Percentiles rank a stretch among this genome's conserved stretches.
Conservation (phyloP, 2,329 filamentous ascomycete genomes). For the Penicillium sp. region DNA sequence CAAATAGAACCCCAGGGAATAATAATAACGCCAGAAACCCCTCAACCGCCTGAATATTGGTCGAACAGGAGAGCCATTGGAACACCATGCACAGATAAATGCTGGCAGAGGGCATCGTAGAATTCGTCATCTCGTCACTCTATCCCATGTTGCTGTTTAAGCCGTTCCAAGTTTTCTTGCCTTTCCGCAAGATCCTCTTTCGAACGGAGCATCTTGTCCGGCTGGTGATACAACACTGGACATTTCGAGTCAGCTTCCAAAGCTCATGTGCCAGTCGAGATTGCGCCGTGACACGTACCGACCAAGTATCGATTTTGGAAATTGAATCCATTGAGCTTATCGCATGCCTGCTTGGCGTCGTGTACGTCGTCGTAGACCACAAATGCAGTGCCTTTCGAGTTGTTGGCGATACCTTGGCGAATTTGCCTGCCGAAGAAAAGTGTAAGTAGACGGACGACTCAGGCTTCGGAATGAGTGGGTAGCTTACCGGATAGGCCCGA, state of each 20-base stretch:
- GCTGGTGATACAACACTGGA: constrained; percentile 66
- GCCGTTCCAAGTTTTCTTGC: constrained; percentile 94
- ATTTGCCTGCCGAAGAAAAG: constrained; percentile 65
- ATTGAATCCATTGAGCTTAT: constrained; percentile 99
- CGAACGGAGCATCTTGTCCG: constrained; percentile 74
- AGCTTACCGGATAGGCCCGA: constrained; percentile 83
- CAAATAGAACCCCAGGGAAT: constrained; percentile 33
- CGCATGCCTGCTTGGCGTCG: constrained; percentile 97
- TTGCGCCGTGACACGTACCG: constrained; percentile 56
- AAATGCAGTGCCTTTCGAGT: constrained; percentile 97
- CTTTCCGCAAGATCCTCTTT: constrained; percentile 91
- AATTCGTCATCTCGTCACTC: constrained; percentile 60
- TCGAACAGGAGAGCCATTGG: constrained; percentile 27
- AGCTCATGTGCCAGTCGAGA: neutral
- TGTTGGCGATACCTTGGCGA: constrained; percentile 92
- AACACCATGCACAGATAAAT: constrained; percentile 28
- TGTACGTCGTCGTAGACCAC: constrained; percentile 99
- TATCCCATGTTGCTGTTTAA: constrained; percentile 97
- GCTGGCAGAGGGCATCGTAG: constrained; percentile 32
- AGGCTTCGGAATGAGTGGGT: constrained; percentile 9
- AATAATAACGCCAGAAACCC: constrained; percentile 38
- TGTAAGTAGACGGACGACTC: constrained; percentile 5
- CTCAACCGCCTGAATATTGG: constrained; percentile 33
- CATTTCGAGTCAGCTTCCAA: neutral
- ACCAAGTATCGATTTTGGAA: constrained; percentile 99